phyloP scores from a whole-genome alignment of 2,329 filamentous ascomycete species.

The Pseudocercospora vitis region DNA sequence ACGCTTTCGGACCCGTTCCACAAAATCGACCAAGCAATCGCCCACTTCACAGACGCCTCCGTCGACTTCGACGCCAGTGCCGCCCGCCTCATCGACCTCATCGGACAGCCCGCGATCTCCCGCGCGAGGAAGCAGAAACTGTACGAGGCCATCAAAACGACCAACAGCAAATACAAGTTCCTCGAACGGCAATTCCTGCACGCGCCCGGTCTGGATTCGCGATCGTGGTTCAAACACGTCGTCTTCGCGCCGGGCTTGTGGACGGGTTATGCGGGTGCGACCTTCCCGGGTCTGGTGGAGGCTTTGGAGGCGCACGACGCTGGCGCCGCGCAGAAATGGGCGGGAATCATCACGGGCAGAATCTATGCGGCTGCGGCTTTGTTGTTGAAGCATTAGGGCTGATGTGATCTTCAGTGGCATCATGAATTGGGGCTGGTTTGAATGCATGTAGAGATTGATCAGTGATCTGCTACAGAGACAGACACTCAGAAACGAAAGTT shows the following conservation, averaged over 20 bases:
- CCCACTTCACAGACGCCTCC: slow-evolving; percentile 51
- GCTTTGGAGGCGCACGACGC: slow-evolving; percentile 54
- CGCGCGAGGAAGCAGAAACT: slow-evolving; percentile 52
- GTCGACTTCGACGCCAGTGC: slow-evolving; percentile 54
- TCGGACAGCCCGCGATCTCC: slow-evolving; percentile 41
- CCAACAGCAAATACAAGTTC: slow-evolving; percentile 80
- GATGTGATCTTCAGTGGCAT: neutral
- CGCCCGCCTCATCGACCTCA: slow-evolving; percentile 44
- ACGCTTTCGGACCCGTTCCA: slow-evolving; percentile 41
- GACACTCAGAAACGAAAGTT: too few species aligned
- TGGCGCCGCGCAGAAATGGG: slow-evolving; percentile 44
- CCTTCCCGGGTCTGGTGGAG: slow-evolving; percentile 65
- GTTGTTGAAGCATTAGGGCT: slow-evolving; percentile 14
- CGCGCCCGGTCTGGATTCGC: slow-evolving; percentile 70
- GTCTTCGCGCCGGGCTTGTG: slow-evolving; percentile 88
- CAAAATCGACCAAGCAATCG: slow-evolving; percentile 51
- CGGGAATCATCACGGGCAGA: slow-evolving; percentile 41
- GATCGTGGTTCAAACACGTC: slow-evolving; percentile 91
- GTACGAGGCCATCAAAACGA: slow-evolving; percentile 52
- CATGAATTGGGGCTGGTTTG: too few species aligned
- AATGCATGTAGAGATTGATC: too few species aligned
- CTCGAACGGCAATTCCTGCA: slow-evolving; percentile 81
- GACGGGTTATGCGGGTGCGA: slow-evolving; percentile 83
- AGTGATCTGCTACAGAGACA: too few species aligned
- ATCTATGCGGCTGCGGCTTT: slow-evolving; percentile 28